Evolutionary conservation across 257 asterid genomes (phyloP).

Genomic region (Ophiorrhiza pumila): DNA sequence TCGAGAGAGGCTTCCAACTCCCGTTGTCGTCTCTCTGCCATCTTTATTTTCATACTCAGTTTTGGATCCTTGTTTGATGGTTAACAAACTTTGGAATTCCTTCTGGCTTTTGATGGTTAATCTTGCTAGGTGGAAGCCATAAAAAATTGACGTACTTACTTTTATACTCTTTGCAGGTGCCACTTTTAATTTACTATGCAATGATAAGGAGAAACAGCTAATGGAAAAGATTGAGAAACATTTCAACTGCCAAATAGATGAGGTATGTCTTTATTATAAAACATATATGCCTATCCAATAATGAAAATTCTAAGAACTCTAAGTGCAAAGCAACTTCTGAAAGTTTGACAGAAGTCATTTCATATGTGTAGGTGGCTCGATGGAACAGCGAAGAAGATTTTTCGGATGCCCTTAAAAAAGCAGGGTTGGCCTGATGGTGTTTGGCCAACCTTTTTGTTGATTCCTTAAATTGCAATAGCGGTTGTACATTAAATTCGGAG

Average conservation of each 20-base stretch:
- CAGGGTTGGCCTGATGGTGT: conserved; percentile 45
- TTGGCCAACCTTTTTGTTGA: too few species aligned
- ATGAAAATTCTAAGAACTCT: not conserved
- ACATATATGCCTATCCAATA: too few species aligned
- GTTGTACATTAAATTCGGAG: too few species aligned
- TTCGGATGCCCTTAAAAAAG: conserved; percentile 51
- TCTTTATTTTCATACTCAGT: too few species aligned
- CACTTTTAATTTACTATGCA: conserved; percentile 43
- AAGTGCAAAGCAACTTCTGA: not conserved
- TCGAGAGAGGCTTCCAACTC: too few species aligned
- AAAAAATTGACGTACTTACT: too few species aligned
- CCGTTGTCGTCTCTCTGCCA: too few species aligned
- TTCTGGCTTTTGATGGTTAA: too few species aligned
- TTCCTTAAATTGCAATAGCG: too few species aligned
- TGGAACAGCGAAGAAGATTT: conserved; percentile 49
- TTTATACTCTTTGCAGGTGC: conserved; percentile 39
- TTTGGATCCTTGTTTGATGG: too few species aligned
- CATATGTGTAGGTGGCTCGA: conserved; percentile 45
- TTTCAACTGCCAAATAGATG: conserved; percentile 40
- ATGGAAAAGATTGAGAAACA: conserved; percentile 58
- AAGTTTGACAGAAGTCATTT: not conserved
- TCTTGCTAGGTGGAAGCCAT: too few species aligned
- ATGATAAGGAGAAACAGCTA: conserved; percentile 30
- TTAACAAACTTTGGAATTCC: not conserved
- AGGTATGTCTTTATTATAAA: conserved; percentile 29